Percentiles rank a stretch among this genome's conserved stretches.
These are phyloP conservation scores for Diutina mesorugosa DNA, from an alignment of 1,139 yeast species.

Conservation along the genomic window DNA sequence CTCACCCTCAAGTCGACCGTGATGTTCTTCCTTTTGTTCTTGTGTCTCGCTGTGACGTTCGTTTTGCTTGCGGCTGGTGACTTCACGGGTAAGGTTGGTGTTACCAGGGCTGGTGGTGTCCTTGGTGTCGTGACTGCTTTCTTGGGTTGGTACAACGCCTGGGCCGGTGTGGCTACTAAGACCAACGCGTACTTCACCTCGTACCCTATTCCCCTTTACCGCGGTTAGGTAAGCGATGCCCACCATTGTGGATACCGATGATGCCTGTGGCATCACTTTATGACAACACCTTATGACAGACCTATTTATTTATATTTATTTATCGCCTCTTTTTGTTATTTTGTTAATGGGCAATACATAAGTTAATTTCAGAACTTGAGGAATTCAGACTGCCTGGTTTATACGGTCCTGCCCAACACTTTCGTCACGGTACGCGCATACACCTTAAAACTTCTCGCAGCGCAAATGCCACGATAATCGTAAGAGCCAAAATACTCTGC, in stretches of 20 bases:
- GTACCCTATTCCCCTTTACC: slow-evolving; percentile 17
- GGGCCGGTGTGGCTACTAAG: slow-evolving; percentile 25
- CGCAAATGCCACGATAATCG: too few relatives aligned
- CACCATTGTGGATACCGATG: background rate
- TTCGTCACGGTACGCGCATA: background rate
- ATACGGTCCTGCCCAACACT: background rate
- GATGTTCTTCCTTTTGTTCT: slow-evolving; percentile 43
- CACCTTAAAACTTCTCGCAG: too few relatives aligned
- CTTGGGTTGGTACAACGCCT: slow-evolving; percentile 47
- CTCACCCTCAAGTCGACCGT: slow-evolving; percentile 55
- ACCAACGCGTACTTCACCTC: slow-evolving; percentile 25
- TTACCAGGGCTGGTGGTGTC: slow-evolving; percentile 57
- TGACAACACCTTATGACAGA: slow-evolving; percentile 1
- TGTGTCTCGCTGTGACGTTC: slow-evolving; percentile 41
- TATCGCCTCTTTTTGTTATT: background rate
- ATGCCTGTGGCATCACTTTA: background rate
- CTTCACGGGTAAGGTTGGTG: slow-evolving; percentile 31
- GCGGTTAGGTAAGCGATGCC: background rate
- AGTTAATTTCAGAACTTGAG: background rate
- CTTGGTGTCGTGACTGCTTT: slow-evolving; percentile 49
- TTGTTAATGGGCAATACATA: background rate
- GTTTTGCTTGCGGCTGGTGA: slow-evolving; percentile 44
- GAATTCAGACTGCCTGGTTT: background rate
- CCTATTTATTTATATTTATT: slow-evolving; percentile 1
- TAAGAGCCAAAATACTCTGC: too few relatives aligned